A percentile compares a stretch with the other conserved stretches of the same genome.
Conservation (phyloP, 2,329 filamentous ascomycete species). For the Pseudogymnoascus sp. region DNA sequence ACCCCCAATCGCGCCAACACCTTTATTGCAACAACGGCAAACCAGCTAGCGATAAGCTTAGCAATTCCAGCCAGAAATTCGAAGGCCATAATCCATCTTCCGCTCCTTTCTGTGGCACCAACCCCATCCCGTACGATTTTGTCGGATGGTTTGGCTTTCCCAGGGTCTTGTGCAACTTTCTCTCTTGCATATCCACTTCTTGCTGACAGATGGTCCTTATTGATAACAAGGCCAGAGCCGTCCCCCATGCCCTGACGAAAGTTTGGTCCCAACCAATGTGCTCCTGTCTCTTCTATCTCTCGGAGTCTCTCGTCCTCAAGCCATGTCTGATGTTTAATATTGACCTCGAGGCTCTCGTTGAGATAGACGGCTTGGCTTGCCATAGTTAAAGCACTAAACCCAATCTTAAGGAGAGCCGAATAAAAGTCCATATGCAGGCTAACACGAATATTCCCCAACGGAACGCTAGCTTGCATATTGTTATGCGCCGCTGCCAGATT, state of each 20-base stretch:
- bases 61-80: constrained; percentile 72
- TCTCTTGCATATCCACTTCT: constrained; percentile 62
- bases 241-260: constrained; percentile 24
- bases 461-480: constrained; percentile 88
- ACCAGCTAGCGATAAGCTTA: constrained; percentile 47
- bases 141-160: constrained; percentile 37
- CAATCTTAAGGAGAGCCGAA: constrained; percentile 75
- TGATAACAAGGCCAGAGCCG: constrained; percentile 25
- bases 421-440: constrained; percentile 93
- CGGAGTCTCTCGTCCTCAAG: constrained; percentile 77
- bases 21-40: constrained; percentile 14
- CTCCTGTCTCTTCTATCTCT: constrained; percentile 55
- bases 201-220: constrained; percentile 30
- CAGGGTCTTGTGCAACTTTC: constrained; percentile 52
- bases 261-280: constrained; percentile 27
- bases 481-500: constrained; percentile 65
- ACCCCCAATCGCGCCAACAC: constrained; percentile 53
- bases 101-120: constrained; percentile 69
- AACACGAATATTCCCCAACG: constrained; percentile 71
- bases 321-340: constrained; percentile 74
- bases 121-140: constrained; percentile 53
- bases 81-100: constrained; percentile 66
- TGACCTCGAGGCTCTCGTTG: constrained; percentile 75
- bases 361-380: constrained; percentile 94
- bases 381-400: constrained; percentile 82